Base-by-base conservation (phyloP, 2,329 filamentous ascomycete genomes). In the Exophiala alcalophila region DNA sequence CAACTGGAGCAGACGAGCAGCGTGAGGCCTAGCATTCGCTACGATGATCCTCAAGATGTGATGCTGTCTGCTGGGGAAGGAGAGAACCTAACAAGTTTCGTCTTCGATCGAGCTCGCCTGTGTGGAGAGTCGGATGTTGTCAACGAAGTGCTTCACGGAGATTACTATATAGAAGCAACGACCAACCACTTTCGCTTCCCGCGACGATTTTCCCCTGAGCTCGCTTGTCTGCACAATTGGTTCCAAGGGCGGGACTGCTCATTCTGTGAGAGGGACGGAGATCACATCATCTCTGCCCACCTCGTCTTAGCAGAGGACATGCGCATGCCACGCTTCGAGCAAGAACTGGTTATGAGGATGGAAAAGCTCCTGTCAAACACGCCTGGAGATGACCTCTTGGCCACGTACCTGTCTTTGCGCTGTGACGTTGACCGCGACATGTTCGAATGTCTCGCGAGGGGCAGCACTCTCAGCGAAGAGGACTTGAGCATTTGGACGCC, bases 161-260 rank as follows among this genome's bases (percentile, higher is more conserved):
- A 28, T 12, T 28, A 19, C 8, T 16, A n/a, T 12, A n/a, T n/a
- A n/a, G 40, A 44, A 20, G 21, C 27, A 25, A 20, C n/a, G n/a
- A 14, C 19, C 2, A 20, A 21, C 14, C 33, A 44, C 19, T 37
- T 44, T 18, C 12, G 38, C 2, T 28, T 44, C 18, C 21, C 19
- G 9, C 19, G 14, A 26, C 16, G 20, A 38, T 8, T 28, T 34
- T 21, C n/a, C 28, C 27, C 24, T 31, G 19, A n/a, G n/a, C 25
- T 38, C 8, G 40, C 27, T 11, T 44, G 40, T 18, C 32, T 44
- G 40, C 33, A 37, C 12, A 20, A 23, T 28, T 44, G 33, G 40
- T 38, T 26, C 16, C 34, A 34, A 6, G 40, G 40, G 5, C 38
- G 33, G 40, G 14, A 20, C 2, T 38, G 40, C 12, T 16, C 28